Evolutionary conservation across 495 filamentous ascomycete species (phyloP).

Genomic region (Xylaria venustula): DNA sequence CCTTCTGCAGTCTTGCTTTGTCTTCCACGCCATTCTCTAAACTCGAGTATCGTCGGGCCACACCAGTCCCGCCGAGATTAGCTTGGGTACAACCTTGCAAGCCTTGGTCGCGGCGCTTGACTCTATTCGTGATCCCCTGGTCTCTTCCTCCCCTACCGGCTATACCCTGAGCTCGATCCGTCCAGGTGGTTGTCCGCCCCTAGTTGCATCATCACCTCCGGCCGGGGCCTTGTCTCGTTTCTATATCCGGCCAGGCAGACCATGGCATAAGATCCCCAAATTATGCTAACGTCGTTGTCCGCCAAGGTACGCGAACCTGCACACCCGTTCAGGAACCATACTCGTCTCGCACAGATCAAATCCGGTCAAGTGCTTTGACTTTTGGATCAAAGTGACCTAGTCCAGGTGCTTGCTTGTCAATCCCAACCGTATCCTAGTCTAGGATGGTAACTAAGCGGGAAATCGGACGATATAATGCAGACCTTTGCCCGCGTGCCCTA

Average conservation of each 20-base stretch:
- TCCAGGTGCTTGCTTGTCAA: constrained; percentile 42
- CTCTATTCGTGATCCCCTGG: constrained; percentile 22
- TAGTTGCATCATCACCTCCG: constrained; percentile 48
- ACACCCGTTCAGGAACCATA: constrained; percentile 49
- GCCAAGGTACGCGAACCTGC: constrained; percentile 43
- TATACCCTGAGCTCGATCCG: constrained; percentile 30
- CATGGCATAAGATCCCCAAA: constrained; percentile 58
- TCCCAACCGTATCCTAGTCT: constrained; percentile 32
- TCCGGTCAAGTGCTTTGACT: constrained; percentile 47
- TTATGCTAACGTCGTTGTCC: constrained; percentile 54
- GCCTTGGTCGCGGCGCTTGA: constrained; percentile 16
- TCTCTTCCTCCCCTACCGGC: constrained; percentile 28
- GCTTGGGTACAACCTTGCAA: constrained; percentile 30
- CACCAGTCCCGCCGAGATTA: constrained; percentile 40
- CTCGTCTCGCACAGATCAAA: constrained; percentile 49
- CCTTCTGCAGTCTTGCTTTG: constrained; percentile 43
- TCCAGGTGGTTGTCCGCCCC: constrained; percentile 43
- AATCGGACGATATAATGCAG: constrained; percentile 52
- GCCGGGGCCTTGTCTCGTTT: constrained; percentile 42
- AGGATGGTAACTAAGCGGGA: constrained; percentile 40
- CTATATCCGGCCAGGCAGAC: constrained; percentile 50
- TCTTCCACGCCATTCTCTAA: constrained; percentile 46
- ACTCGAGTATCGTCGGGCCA: constrained; percentile 29
- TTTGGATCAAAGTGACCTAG: constrained; percentile 41
- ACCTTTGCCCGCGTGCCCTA: constrained; percentile 36